Evolutionary conservation across 1,284 basidiomycete genomes (phyloP).

Genomic region (Boletus hoseneyae): DNA sequence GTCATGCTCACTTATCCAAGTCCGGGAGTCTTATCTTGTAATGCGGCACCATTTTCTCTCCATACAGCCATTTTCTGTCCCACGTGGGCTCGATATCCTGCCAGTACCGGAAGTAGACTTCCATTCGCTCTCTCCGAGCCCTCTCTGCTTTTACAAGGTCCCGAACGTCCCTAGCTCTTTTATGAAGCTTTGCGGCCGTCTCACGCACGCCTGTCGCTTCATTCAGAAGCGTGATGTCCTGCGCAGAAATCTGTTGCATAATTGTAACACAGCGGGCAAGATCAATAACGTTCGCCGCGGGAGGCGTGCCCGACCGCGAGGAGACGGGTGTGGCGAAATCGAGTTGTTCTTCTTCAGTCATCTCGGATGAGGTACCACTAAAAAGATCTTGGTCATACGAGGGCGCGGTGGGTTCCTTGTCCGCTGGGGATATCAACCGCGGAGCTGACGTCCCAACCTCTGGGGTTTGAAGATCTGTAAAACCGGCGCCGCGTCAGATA

Average conservation of each 20-base stretch:
- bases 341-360: slow-evolving; percentile 23
- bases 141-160: slow-evolving; percentile 23
- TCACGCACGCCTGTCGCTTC: slow-evolving; percentile 14
- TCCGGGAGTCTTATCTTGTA: neutral
- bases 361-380: slow-evolving; percentile 24
- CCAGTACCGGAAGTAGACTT: slow-evolving; percentile 30
- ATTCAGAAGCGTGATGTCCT: slow-evolving; percentile 17
- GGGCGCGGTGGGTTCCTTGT: neutral
- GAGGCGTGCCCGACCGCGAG: slow-evolving; percentile 24
- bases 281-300: slow-evolving; percentile 15
- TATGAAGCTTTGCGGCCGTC: slow-evolving; percentile 19
- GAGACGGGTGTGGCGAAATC: slow-evolving; percentile 26
- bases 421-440: neutral
- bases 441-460: slow-evolving; percentile 5
- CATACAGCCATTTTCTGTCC: slow-evolving; percentile 26
- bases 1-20: slow-evolving; percentile 5
- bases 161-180: slow-evolving; percentile 23
- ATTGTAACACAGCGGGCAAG: slow-evolving; percentile 25
- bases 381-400: slow-evolving; percentile 18
- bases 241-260: slow-evolving; percentile 25
- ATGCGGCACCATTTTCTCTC: slow-evolving; percentile 8
- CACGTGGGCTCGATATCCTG: slow-evolving; percentile 23
- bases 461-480: slow-evolving; percentile 2
- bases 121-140: slow-evolving; percentile 29
- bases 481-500: neutral